These are phyloP conservation scores for Lodderomyces parapsilosis DNA, from an alignment of 1,139 yeast genomes.

Conservation along the genomic window DNA sequence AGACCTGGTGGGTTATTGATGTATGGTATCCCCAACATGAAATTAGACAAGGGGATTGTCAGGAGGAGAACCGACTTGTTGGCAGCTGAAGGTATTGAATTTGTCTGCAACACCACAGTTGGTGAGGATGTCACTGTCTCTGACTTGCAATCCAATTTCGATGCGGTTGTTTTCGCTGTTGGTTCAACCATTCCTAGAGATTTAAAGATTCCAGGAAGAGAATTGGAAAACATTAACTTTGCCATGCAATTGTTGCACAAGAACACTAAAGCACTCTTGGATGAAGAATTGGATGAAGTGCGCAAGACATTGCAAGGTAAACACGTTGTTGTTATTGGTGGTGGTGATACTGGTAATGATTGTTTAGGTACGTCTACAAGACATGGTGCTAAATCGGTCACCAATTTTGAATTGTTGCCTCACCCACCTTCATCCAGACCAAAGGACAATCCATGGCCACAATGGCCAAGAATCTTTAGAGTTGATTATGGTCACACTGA, in stretches of 20 bases:
- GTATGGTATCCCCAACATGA: slow-evolving; percentile 99
- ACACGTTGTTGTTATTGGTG: slow-evolving; percentile 94
- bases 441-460: slow-evolving; percentile 99
- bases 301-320: slow-evolving; percentile 75
- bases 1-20: slow-evolving; percentile 95
- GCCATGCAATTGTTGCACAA: slow-evolving; percentile 91
- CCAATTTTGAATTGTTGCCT: slow-evolving; percentile 92
- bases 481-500: slow-evolving; percentile 98
- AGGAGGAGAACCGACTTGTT: slow-evolving; percentile 90
- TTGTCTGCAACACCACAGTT: slow-evolving; percentile 72
- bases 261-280: slow-evolving; percentile 88
- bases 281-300: slow-evolving; percentile 76
- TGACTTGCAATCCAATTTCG: slow-evolving; percentile 61
- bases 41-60: slow-evolving; percentile 88
- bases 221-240: slow-evolving; percentile 81
- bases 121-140: slow-evolving; percentile 80
- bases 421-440: slow-evolving; percentile 85
- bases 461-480: slow-evolving; percentile 97
- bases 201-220: slow-evolving; percentile 91
- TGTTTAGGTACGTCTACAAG: slow-evolving; percentile 97
- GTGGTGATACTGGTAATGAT: slow-evolving; percentile 99
- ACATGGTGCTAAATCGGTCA: slow-evolving; percentile 95
- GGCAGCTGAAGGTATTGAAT: slow-evolving; percentile 86
- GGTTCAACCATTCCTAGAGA: slow-evolving; percentile 98
- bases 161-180: slow-evolving; percentile 90